These are phyloP conservation scores for Hanseniaspora thailandica DNA, from an alignment of 805 yeast species.

Conservation along the genomic window DNA sequence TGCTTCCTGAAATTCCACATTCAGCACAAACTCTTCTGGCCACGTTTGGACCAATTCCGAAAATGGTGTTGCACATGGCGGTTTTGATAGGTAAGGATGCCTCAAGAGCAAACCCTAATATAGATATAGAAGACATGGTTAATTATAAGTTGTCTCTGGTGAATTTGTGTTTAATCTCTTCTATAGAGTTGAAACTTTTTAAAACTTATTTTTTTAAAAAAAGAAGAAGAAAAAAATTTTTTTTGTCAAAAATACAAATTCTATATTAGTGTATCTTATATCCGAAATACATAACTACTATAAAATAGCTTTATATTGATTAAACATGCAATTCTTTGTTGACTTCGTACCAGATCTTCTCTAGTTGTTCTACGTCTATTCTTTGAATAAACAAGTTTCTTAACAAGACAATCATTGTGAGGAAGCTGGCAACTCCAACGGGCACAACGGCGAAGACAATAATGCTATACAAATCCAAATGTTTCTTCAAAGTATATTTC, in stretches of 20 bases:
- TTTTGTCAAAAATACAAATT: not conserved
- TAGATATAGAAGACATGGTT: slow-evolving; percentile 38
- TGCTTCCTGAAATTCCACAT: slow-evolving; percentile 80
- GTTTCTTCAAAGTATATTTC: slow-evolving; percentile 34
- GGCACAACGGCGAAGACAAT: slow-evolving; percentile 98
- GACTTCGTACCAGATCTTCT: slow-evolving; percentile 17
- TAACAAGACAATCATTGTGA: slow-evolving; percentile 77
- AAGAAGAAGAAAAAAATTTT: not conserved
- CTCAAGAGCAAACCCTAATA: slow-evolving; percentile 40
- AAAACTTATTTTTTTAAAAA: no score
- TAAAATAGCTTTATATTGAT: not conserved
- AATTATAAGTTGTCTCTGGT: not conserved
- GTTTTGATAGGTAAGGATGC: slow-evolving; percentile 33
- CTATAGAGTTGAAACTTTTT: no score
- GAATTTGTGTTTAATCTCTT: not conserved
- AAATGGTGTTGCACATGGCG: slow-evolving; percentile 71
- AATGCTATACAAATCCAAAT: slow-evolving; percentile 76
- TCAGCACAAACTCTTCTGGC: slow-evolving; percentile 73
- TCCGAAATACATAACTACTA: not conserved
- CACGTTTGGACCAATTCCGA: slow-evolving; percentile 69
- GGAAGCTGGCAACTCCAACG: slow-evolving; percentile 83
- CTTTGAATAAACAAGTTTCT: slow-evolving; percentile 66
- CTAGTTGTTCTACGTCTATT: slow-evolving; percentile 40
- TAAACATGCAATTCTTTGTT: not conserved
- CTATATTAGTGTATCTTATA: not conserved